These are phyloP conservation scores for Phytopythium aichiense DNA, from an alignment of 352 stramenopile species.

Conservation along the genomic window DNA sequence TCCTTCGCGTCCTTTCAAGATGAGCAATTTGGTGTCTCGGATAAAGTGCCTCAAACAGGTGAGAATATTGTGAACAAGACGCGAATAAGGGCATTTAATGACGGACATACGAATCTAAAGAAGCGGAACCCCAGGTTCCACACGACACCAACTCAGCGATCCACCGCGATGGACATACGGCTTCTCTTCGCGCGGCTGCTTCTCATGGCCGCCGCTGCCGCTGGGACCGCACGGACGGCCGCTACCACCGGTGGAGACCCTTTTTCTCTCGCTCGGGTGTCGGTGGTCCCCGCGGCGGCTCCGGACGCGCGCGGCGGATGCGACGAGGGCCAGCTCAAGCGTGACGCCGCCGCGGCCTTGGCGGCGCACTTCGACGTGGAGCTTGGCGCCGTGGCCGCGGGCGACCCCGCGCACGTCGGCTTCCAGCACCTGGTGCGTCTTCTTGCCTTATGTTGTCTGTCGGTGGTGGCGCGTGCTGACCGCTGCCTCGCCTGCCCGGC, in stretches of 20 bases:
- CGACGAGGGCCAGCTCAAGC: slow-evolving; percentile 44
- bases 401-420: slow-evolving; percentile 35
- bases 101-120: neutral
- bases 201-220: neutral
- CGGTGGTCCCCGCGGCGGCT: neutral
- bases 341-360: slow-evolving; percentile 39
- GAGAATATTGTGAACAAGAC: neutral
- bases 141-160: neutral
- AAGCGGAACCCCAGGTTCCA: neutral
- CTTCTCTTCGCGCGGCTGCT: neutral
- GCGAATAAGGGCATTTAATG: neutral
- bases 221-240: neutral
- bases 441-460: neutral
- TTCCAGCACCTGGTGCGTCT: slow-evolving; percentile 74
- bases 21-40: neutral
- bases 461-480: neutral
- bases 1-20: neutral
- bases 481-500: neutral
- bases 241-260: neutral
- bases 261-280: no score
- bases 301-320: slow-evolving; percentile 17
- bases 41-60: neutral
- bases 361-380: slow-evolving; percentile 54
- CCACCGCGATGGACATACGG: neutral
- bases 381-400: slow-evolving; percentile 61